Percentiles rank a stretch among this genome's conserved stretches.
These are phyloP conservation scores for Penicillium sp. DNA, from an alignment of 2,329 filamentous ascomycete genomes.

Conservation along the genomic window DNA sequence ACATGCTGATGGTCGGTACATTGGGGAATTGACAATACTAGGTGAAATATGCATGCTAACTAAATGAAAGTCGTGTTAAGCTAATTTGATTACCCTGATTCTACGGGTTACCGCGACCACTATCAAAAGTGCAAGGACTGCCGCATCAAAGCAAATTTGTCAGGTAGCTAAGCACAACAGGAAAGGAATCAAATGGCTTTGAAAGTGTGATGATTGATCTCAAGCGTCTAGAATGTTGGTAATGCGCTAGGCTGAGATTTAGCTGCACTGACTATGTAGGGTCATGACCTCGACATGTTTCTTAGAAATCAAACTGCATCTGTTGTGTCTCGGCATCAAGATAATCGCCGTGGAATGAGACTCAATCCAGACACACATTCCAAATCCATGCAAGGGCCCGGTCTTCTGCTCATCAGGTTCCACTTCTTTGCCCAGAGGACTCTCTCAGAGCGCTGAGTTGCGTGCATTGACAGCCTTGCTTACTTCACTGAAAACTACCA, in stretches of 20 bases:
- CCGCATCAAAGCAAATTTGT: conserved; percentile 10
- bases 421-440: not conserved
- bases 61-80: not conserved
- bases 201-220: conserved; percentile 11
- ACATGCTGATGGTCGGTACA: too few relatives aligned
- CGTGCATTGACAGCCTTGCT: conserved; percentile 2
- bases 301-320: conserved; percentile 11
- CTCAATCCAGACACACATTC: not conserved
- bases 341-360: not conserved
- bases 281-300: conserved; percentile 9
- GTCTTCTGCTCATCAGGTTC: not conserved
- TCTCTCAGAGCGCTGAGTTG: conserved; percentile 4
- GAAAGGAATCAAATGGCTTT: not conserved
- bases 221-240: conserved; percentile 8
- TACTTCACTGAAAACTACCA: not conserved
- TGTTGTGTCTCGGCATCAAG: conserved; percentile 7
- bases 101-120: conserved; percentile 13
- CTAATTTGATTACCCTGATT: not conserved
- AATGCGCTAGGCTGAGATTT: conserved; percentile 9
- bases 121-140: conserved; percentile 15
- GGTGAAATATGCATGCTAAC: too few relatives aligned
- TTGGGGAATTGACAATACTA: too few relatives aligned
- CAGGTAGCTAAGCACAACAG: not conserved
- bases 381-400: not conserved
- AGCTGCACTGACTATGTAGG: conserved; percentile 8